A percentile compares a stretch with the other conserved stretches of the same genome.
Conservation (phyloP, 371 early-diverging fungal species). For the Rhizopus arrhizus region DNA sequence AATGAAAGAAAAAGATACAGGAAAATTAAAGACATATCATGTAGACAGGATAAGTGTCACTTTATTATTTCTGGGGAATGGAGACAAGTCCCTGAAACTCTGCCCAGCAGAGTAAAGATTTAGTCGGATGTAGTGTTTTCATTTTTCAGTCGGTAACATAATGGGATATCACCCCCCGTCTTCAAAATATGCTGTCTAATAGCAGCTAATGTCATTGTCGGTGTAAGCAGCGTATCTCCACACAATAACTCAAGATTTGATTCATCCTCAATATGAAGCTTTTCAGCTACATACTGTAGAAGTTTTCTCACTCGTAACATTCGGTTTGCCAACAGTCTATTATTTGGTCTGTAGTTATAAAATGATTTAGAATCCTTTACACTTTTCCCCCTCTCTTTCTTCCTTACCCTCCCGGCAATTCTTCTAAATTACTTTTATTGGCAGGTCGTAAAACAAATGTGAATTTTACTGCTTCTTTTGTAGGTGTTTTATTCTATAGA, state of each 20-base stretch:
- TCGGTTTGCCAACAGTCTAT: conserved; percentile 81
- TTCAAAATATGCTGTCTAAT: conserved; percentile 85
- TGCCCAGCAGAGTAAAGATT: conserved; percentile 21
- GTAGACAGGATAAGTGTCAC: no score
- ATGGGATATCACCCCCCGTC: conserved; percentile 74
- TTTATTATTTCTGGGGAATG: neutral
- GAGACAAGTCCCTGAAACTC: neutral
- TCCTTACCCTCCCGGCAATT: conserved; percentile 64
- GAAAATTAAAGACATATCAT: no score
- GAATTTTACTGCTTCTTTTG: conserved; percentile 80
- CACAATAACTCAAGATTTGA: conserved; percentile 71
- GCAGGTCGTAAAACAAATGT: conserved; percentile 79
- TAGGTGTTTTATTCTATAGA: conserved; percentile 61
- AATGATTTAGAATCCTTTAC: neutral
- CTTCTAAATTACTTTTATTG: conserved; percentile 55
- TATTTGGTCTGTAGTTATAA: conserved; percentile 47
- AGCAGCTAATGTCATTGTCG: conserved; percentile 82
- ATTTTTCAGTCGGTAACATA: conserved; percentile 61
- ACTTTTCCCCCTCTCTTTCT: neutral
- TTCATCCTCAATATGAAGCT: conserved; percentile 46
- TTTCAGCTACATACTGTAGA: conserved; percentile 79
- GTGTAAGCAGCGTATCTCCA: conserved; percentile 70
- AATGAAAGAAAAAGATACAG: conserved; percentile 27
- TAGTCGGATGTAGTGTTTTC: conserved; percentile 1
- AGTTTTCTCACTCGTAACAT: conserved; percentile 88